These are phyloP conservation scores for Sphagnum contortum DNA, from an alignment of 225 moss, liverwort and hornwort genomes.

Conservation along the genomic window DNA sequence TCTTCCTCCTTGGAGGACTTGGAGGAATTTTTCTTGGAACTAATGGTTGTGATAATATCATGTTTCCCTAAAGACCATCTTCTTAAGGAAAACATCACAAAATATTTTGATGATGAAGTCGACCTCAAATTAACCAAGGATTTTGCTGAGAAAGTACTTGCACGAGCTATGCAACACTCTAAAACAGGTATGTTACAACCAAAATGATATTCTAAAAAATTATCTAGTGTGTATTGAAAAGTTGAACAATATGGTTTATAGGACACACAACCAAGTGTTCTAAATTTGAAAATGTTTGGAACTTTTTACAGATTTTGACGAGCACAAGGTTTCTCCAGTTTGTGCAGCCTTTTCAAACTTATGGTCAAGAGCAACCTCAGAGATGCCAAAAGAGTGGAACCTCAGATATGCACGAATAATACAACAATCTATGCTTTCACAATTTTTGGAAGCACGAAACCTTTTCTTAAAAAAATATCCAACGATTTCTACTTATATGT, in stretches of 20 bases:
- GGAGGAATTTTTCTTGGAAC: not conserved
- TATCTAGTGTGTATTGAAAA: no score
- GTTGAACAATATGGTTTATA: no score
- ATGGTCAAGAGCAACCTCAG: conserved; percentile 2
- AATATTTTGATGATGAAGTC: no score
- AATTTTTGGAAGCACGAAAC: conserved; percentile 1
- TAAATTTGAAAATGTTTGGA: not conserved
- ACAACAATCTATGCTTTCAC: conserved; percentile 3
- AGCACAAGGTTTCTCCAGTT: not conserved
- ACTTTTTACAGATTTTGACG: not conserved
- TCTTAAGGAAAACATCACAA: conserved; percentile 2
- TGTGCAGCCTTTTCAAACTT: conserved; percentile 8
- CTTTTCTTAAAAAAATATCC: not conserved
- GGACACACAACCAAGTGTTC: no score
- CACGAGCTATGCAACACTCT: no score
- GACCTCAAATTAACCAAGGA: no score
- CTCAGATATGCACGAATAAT: conserved; percentile 2
- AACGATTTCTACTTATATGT: conserved; percentile 6
- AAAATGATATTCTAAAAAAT: no score
- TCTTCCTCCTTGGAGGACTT: not conserved
- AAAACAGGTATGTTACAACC: no score
- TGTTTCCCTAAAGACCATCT: conserved; percentile 6
- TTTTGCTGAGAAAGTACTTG: no score
- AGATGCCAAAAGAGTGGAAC: conserved; percentile 9
- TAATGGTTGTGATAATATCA: conserved; percentile 7